phyloP scores from a whole-genome alignment of 345 rosid species.

The Balakata baccata region DNA sequence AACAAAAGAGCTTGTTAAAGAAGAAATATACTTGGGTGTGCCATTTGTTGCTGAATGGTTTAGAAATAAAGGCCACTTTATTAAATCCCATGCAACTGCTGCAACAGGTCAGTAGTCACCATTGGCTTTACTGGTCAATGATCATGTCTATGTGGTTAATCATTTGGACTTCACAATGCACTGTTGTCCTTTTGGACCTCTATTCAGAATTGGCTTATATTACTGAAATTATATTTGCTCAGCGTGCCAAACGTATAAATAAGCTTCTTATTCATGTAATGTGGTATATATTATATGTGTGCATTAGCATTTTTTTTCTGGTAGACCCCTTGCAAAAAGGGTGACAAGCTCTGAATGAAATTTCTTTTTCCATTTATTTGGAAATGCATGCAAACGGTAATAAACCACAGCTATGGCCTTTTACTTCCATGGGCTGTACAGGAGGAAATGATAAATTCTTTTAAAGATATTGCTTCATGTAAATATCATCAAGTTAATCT shows the following conservation, averaged over 20 bases:
- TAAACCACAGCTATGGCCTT: not conserved
- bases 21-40: slow-evolving; percentile 74
- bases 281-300: not conserved
- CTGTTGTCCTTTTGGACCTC: slow-evolving; percentile 1
- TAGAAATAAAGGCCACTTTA: slow-evolving; percentile 88
- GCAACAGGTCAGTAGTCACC: slow-evolving; percentile 67
- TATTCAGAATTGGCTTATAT: not conserved
- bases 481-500: not conserved
- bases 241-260: not conserved
- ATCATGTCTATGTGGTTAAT: slow-evolving; percentile 6
- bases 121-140: slow-evolving; percentile 1
- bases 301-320: no score
- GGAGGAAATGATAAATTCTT: not conserved
- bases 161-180: not conserved
- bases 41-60: slow-evolving; percentile 98
- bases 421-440: not conserved
- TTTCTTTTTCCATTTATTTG: not conserved
- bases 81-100: slow-evolving; percentile 97
- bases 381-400: not conserved
- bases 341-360: not conserved
- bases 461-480: not conserved
- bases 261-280: not conserved
- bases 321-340: not conserved
- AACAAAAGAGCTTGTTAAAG: slow-evolving; percentile 94
- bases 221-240: not conserved